phyloP scores from a whole-genome alignment of 2,329 filamentous ascomycete species.

The Calonectria pseudoturangicola region DNA sequence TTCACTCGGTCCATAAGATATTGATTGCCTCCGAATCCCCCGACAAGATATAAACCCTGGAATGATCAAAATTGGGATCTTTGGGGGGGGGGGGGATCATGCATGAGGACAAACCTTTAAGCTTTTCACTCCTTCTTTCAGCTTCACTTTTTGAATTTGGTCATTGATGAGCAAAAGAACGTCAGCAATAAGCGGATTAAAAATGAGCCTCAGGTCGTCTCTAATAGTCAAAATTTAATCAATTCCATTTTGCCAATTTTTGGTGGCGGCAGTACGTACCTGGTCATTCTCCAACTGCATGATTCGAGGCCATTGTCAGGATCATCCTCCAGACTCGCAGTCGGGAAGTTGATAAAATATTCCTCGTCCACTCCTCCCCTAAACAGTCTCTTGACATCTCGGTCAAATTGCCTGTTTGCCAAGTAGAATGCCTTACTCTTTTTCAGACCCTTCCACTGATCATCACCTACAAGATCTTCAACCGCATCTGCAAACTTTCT shows the following conservation, averaged over 20 bases:
- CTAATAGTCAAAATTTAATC: not conserved
- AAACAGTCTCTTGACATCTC: conserved; percentile 48
- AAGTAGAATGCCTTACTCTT: conserved; percentile 37
- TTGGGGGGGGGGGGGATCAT: too few relatives aligned
- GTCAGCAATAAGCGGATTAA: conserved; percentile 47
- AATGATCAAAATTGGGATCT: not conserved
- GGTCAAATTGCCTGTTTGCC: conserved; percentile 45
- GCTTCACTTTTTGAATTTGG: conserved; percentile 41
- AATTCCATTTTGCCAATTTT: not conserved
- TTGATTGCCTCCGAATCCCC: conserved; percentile 60
- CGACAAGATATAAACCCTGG: conserved; percentile 59
- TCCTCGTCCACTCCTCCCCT: conserved; percentile 34
- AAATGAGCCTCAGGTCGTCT: conserved; percentile 32
- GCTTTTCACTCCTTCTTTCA: conserved; percentile 31
- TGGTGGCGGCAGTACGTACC: conserved; percentile 18
- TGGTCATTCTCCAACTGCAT: conserved; percentile 47
- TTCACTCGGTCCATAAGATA: conserved; percentile 59
- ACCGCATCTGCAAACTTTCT: conserved; percentile 45
- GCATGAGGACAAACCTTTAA: conserved; percentile 23
- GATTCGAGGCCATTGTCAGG: conserved; percentile 28
- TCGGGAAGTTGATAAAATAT: conserved; percentile 48
- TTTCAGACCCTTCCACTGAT: conserved; percentile 36
- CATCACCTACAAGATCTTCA: conserved; percentile 42
- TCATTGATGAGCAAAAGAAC: conserved; percentile 46
- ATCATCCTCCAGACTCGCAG: conserved; percentile 45